Conservation (phyloP, 805 yeast genomes). For the Candida endomychidarum region DNA sequence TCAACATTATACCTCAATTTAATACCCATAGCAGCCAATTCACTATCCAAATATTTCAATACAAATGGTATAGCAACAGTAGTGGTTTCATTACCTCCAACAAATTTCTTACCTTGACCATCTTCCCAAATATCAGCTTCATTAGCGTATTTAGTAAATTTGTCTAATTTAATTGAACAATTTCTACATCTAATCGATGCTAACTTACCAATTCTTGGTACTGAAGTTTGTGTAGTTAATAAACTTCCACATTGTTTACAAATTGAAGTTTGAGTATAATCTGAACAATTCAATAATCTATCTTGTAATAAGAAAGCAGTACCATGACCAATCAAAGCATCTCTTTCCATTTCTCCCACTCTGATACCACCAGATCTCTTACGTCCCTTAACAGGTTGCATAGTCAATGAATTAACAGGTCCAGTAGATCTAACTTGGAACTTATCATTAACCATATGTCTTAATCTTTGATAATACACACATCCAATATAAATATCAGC, state of each 20-base stretch:
- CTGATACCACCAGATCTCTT: constrained; percentile 99
- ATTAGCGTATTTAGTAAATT: constrained; percentile 51
- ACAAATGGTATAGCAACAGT: constrained; percentile 97
- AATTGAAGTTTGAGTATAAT: constrained; percentile 86
- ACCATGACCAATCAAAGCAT: constrained; percentile 98
- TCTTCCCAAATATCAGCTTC: constrained; percentile 93
- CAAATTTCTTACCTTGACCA: constrained; percentile 87
- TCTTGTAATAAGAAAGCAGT: constrained; percentile 93
- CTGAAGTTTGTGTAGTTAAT: constrained; percentile 84
- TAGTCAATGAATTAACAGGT: constrained; percentile 92
- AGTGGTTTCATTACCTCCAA: constrained; percentile 92
- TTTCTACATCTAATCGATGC: constrained; percentile 85
- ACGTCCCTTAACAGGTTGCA: constrained; percentile 99
- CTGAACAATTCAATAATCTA: constrained; percentile 91
- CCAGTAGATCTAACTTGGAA: constrained; percentile 99
- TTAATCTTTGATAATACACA: constrained; percentile 95
- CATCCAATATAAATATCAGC: constrained; percentile 96
- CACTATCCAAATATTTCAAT: constrained; percentile 90
- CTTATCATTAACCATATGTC: constrained; percentile 99
- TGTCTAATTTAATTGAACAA: constrained; percentile 75
- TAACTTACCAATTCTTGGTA: constrained; percentile 83
- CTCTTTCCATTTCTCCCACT: constrained; percentile 99
- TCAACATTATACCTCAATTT: constrained; percentile 85
- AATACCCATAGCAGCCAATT: constrained; percentile 97
- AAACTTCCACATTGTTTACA: constrained; percentile 94